Evolutionary conservation across 2,329 filamentous ascomycete species (phyloP).

Genomic region (Aspergillus ruber): DNA sequence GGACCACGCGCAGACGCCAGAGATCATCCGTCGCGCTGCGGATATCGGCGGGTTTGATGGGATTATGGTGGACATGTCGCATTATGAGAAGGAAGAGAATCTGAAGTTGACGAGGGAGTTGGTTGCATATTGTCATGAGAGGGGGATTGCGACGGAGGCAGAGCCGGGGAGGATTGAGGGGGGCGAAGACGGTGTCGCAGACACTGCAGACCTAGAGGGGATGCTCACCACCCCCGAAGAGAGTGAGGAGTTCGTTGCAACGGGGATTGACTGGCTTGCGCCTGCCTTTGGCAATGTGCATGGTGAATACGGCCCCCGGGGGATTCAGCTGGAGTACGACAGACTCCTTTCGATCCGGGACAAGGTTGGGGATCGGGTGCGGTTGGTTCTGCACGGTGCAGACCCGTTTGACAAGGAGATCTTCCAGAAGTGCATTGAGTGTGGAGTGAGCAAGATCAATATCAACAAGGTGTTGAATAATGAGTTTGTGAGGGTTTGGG

Average conservation of each 20-base stretch:
- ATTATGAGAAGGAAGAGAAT: constrained; percentile 66
- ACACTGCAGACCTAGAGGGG: constrained; percentile 57
- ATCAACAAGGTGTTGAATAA: constrained; percentile 55
- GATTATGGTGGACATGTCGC: constrained; percentile 74
- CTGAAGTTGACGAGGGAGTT: constrained; percentile 58
- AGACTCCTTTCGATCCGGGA: constrained; percentile 45
- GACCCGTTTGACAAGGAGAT: constrained; percentile 52
- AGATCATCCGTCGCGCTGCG: constrained; percentile 55
- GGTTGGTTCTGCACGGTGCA: constrained; percentile 53
- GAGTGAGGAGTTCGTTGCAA: constrained; percentile 62
- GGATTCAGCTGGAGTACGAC: constrained; percentile 57
- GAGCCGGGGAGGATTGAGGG: constrained; percentile 67
- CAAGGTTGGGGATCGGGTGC: constrained; percentile 44
- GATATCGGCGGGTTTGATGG: constrained; percentile 60
- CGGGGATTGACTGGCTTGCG: constrained; percentile 67
- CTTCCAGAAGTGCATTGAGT: constrained; percentile 48
- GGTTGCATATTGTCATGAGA: constrained; percentile 56
- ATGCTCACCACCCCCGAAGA: constrained; percentile 63
- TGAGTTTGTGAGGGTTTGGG: constrained; percentile 43
- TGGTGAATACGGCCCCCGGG: constrained; percentile 62
- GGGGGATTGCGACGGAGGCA: constrained; percentile 63
- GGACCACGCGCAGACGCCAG: constrained; percentile 60
- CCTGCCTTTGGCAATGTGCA: constrained; percentile 73
- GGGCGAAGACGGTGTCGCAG: constrained; percentile 67
- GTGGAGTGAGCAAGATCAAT: constrained; percentile 53